Conservation (phyloP, 805 yeast genomes). For the Wickerhamiella parazyma region DNA sequence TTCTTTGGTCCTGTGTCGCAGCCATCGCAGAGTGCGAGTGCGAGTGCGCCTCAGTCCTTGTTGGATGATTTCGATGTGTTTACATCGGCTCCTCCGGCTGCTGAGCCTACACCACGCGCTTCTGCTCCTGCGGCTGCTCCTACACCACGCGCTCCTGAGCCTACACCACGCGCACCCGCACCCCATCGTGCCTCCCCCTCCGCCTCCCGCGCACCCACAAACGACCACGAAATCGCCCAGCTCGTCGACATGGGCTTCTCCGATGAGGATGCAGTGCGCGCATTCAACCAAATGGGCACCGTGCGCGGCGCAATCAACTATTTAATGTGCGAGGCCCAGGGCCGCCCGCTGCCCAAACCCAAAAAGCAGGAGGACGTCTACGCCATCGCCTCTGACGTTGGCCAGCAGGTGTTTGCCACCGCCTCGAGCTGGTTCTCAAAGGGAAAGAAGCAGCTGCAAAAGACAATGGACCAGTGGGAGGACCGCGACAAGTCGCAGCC, state of each 20-base stretch:
- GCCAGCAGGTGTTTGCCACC: constrained; percentile 41
- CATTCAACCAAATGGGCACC: constrained; percentile 38
- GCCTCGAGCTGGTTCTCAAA: constrained; percentile 47
- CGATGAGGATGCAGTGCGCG: constrained; percentile 43
- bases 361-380: constrained; percentile 27
- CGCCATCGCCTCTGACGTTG: constrained; percentile 37
- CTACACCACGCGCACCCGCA: background rate
- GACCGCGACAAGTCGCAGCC: constrained; percentile 34
- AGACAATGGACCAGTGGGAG: constrained; percentile 45
- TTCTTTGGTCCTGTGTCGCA: background rate
- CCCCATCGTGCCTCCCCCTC: background rate
- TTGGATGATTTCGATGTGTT: constrained; percentile 13
- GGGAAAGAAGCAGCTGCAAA: constrained; percentile 46
- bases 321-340: constrained; percentile 49
- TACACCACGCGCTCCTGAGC: no score
- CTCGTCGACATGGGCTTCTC: constrained; percentile 71
- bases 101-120: no score
- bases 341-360: constrained; percentile 24
- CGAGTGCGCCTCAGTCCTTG: background rate
- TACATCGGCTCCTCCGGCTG: constrained; percentile 8
- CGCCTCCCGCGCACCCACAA: background rate
- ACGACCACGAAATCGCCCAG: constrained; percentile 40
- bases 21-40: background rate
- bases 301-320: constrained; percentile 52
- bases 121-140: constrained; percentile 14